Conservation (phyloP, 2,329 filamentous ascomycete species). For the Diplodia sapinea region DNA sequence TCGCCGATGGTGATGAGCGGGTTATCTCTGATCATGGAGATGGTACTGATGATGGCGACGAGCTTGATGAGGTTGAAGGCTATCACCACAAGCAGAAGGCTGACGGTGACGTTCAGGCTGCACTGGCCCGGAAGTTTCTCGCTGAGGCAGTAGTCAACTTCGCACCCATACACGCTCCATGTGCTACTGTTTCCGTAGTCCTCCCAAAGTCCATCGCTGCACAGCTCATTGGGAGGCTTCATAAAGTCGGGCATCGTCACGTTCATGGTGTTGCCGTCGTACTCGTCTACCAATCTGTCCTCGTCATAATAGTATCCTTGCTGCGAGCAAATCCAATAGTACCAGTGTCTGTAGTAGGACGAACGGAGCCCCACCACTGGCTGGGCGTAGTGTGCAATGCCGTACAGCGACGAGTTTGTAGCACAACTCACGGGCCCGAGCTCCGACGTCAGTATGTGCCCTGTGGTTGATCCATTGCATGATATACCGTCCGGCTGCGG, state of each 20-base stretch:
- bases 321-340: slow-evolving; percentile 32
- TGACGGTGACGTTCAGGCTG: not conserved
- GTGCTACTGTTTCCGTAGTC: not conserved
- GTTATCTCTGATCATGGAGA: not conserved
- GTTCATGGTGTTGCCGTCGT: not conserved
- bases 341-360: slow-evolving; percentile 18
- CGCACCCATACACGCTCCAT: not conserved
- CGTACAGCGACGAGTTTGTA: slow-evolving; percentile 1
- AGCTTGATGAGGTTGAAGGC: slow-evolving; percentile 8
- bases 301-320: slow-evolving; percentile 5
- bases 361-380: slow-evolving; percentile 27
- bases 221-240: slow-evolving; percentile 7
- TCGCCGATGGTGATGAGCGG: slow-evolving; percentile 39
- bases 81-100: slow-evolving; percentile 6
- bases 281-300: not conserved
- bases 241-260: not conserved
- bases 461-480: not conserved
- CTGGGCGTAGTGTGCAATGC: not conserved
- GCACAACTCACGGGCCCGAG: not conserved
- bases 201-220: slow-evolving; percentile 26
- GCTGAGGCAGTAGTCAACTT: slow-evolving; percentile 13
- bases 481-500: not conserved
- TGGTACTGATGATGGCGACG: not conserved
- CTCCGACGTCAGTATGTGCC: not conserved
- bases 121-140: slow-evolving; percentile 6